Conservation (phyloP, 306 rosid genomes). For the Arachis stenosperma region DNA sequence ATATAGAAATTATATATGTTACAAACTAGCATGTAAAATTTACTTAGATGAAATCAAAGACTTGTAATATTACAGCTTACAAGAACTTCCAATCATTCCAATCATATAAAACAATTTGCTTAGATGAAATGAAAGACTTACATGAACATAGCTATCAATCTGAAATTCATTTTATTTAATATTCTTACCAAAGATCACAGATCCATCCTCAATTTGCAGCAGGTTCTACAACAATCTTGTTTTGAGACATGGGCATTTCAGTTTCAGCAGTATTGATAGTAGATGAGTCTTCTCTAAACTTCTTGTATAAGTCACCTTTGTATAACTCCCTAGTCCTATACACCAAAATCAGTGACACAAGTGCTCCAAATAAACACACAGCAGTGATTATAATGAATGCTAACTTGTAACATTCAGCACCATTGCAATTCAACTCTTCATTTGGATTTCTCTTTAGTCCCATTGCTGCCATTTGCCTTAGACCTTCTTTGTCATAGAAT, state of each 20-base stretch:
- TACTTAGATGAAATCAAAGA: neutral
- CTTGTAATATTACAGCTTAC: neutral
- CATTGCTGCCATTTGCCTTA: slow-evolving; percentile 38
- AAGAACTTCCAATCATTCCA: neutral
- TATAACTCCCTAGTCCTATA: slow-evolving; percentile 55
- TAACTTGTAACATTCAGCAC: slow-evolving; percentile 45
- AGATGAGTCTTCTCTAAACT: slow-evolving; percentile 42
- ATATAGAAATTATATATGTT: neutral
- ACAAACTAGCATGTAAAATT: neutral
- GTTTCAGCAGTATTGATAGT: slow-evolving; percentile 5
- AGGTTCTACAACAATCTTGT: slow-evolving; percentile 25
- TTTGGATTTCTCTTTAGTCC: slow-evolving; percentile 43
- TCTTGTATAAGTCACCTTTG: slow-evolving; percentile 54
- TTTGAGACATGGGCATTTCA: slow-evolving; percentile 32
- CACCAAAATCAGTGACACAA: slow-evolving; percentile 53
- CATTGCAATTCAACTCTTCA: slow-evolving; percentile 53
- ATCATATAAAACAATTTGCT: neutral
- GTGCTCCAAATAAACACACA: slow-evolving; percentile 48
- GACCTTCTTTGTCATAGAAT: slow-evolving; percentile 52
- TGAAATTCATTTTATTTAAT: neutral
- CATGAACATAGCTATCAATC: no score
- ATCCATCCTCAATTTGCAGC: slow-evolving; percentile 7
- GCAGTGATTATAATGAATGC: slow-evolving; percentile 55
- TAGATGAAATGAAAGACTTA: no score
- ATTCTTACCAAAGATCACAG: neutral